A percentile compares a stretch with the other conserved stretches of the same genome.
Evolutionary conservation across 2,329 filamentous ascomycete genomes (phyloP).

Genomic region (Claviceps purpurea): DNA sequence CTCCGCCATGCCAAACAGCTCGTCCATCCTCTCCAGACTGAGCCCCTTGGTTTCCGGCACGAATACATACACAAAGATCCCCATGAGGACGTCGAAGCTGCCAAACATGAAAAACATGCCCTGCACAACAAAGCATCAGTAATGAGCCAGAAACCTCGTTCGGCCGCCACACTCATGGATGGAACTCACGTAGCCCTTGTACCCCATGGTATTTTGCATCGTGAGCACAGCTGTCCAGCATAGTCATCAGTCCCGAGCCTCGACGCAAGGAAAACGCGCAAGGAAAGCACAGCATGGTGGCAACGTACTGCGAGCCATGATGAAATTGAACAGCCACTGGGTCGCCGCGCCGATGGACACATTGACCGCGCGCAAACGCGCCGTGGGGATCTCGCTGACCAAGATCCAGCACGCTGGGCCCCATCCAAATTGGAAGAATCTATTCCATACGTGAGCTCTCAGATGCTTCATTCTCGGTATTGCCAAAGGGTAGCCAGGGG

Average conservation of each 20-base stretch:
- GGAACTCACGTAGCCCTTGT: conserved; percentile 26
- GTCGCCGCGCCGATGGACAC: conserved; percentile 55
- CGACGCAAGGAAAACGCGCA: neutral
- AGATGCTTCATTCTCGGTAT: neutral
- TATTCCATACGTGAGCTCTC: conserved; percentile 10
- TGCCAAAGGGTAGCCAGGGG: neutral
- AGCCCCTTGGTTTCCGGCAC: conserved; percentile 60
- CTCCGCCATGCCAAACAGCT: conserved; percentile 49
- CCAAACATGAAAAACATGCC: conserved; percentile 59
- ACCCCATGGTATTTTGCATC: conserved; percentile 46
- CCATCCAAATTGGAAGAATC: conserved; percentile 57
- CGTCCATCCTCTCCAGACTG: conserved; percentile 51
- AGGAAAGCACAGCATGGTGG: neutral
- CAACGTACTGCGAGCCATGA: conserved; percentile 43
- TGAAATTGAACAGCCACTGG: conserved; percentile 64
- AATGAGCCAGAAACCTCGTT: no score
- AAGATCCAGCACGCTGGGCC: conserved; percentile 63
- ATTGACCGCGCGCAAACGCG: conserved; percentile 51
- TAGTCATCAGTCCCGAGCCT: neutral
- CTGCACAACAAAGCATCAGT: conserved; percentile 9
- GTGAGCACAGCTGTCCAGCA: conserved; percentile 38
- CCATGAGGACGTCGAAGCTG: conserved; percentile 51
- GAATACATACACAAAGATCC: conserved; percentile 52
- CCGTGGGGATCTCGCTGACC: conserved; percentile 53
- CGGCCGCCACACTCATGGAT: neutral